phyloP scores from a whole-genome alignment of 179 eudicot genomes.

The Sideroxylon spinosum region DNA sequence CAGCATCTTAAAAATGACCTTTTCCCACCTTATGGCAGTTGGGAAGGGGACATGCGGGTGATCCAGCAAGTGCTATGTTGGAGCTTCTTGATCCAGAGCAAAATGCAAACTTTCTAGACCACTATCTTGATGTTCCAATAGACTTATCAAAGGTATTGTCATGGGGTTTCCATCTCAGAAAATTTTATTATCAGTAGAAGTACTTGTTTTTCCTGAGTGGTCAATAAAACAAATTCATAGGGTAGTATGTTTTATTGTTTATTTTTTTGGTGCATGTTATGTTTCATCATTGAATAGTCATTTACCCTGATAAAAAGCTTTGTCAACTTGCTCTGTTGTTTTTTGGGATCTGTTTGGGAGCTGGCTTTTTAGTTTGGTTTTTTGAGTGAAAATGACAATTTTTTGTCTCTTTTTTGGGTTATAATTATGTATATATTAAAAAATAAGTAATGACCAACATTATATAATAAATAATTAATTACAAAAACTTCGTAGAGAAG shows the following conservation, averaged over 20 bases:
- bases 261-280: background rate
- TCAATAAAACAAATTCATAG: background rate
- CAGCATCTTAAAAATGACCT: slow-evolving; percentile 8
- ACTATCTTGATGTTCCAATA: slow-evolving; percentile 95
- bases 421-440: too few species aligned
- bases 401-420: too few species aligned
- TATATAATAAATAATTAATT: too few species aligned
- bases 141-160: slow-evolving; percentile 80
- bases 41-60: slow-evolving; percentile 97
- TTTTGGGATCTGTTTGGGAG: background rate
- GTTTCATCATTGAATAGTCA: slow-evolving; percentile 2
- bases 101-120: slow-evolving; percentile 95
- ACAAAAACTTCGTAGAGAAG: too few species aligned
- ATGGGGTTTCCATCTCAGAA: background rate
- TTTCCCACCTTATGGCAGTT: slow-evolving; percentile 39
- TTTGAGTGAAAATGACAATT: too few species aligned
- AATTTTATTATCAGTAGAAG: background rate
- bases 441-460: too few species aligned
- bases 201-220: background rate
- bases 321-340: background rate
- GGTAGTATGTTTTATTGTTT: background rate
- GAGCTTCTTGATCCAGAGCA: slow-evolving; percentile 99
- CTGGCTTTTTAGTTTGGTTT: too few species aligned
- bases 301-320: slow-evolving; percentile 4
- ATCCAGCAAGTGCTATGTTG: slow-evolving; percentile 99